Evolutionary conservation across 148 eudicot genomes (phyloP).

Genomic region (Camellia granthamiana): DNA sequence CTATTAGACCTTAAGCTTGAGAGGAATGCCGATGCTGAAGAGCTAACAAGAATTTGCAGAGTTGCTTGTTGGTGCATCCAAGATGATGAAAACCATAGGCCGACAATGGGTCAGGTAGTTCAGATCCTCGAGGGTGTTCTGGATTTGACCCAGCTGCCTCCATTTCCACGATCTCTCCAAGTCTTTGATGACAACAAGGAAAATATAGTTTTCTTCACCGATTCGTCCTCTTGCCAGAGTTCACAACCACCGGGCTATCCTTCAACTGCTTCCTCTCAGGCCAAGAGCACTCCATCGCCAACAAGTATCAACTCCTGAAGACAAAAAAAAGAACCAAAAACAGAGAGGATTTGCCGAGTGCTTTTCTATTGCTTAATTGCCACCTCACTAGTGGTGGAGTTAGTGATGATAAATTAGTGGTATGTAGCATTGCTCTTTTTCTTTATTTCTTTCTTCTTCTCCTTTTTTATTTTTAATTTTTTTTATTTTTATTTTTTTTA

Average conservation of each 20-base stretch:
- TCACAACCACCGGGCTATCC: slow-evolving; percentile 30
- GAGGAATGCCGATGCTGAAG: slow-evolving; percentile 37
- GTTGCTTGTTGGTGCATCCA: slow-evolving; percentile 79
- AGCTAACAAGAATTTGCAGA: slow-evolving; percentile 44
- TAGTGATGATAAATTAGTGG: too few species aligned
- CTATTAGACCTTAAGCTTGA: slow-evolving; percentile 47
- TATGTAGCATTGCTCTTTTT: too few species aligned
- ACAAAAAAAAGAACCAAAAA: not conserved
- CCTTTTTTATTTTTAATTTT: not conserved
- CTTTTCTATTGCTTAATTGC: not conserved
- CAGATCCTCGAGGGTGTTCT: slow-evolving; percentile 68
- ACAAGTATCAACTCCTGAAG: slow-evolving; percentile 3
- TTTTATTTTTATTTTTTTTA: too few species aligned
- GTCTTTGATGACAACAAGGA: slow-evolving; percentile 40
- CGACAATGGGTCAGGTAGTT: slow-evolving; percentile 70
- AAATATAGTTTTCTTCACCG: slow-evolving; percentile 47
- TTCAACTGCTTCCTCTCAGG: slow-evolving; percentile 15
- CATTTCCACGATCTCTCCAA: slow-evolving; percentile 48
- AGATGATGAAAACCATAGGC: slow-evolving; percentile 57
- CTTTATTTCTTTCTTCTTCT: not conserved
- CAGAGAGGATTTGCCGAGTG: not conserved
- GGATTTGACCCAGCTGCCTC: slow-evolving; percentile 57
- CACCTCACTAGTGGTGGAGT: too few species aligned
- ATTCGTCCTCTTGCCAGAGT: slow-evolving; percentile 49
- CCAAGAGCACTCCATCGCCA: slow-evolving; percentile 12